A percentile compares a stretch with the other conserved stretches of the same genome.
These are phyloP conservation scores for Amanita muscaria DNA, from an alignment of 768 basidiomycete species.

Conservation along the genomic window DNA sequence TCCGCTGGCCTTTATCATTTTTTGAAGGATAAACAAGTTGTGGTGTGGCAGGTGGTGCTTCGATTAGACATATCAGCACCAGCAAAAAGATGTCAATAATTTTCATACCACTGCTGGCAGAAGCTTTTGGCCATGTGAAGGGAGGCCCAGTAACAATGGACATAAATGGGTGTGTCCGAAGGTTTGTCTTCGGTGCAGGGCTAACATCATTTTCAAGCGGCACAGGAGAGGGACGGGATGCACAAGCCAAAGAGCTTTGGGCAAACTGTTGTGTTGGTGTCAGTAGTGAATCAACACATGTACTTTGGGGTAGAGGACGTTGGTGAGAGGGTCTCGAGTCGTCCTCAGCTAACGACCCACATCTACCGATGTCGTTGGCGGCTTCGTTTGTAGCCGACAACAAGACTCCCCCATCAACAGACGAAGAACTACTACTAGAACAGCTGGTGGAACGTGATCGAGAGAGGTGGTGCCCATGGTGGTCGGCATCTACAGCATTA, in stretches of 20 bases:
- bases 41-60: slow-evolving; percentile 16
- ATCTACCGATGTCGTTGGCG: slow-evolving; percentile 9
- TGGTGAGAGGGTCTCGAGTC: slow-evolving; percentile 4
- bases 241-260: slow-evolving; percentile 7
- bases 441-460: slow-evolving; percentile 26
- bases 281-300: slow-evolving; percentile 3
- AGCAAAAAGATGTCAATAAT: not conserved
- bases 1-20: slow-evolving; percentile 61
- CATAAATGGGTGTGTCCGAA: slow-evolving; percentile 65
- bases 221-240: slow-evolving; percentile 8
- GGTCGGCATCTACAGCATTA: slow-evolving; percentile 8
- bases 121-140: slow-evolving; percentile 57
- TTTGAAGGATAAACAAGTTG: slow-evolving; percentile 32
- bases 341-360: slow-evolving; percentile 2
- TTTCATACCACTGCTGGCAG: slow-evolving; percentile 8
- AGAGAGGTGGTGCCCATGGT: slow-evolving; percentile 10
- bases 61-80: not conserved
- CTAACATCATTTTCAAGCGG: slow-evolving; percentile 10
- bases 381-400: slow-evolving; percentile 27
- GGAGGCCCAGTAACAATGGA: slow-evolving; percentile 68
- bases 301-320: not conserved
- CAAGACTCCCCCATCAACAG: slow-evolving; percentile 39
- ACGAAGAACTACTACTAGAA: slow-evolving; percentile 28
- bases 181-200: slow-evolving; percentile 21
- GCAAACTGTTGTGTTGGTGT: not conserved